phyloP scores from a whole-genome alignment of 2,329 filamentous ascomycete genomes.

The Apiospora rasikravindrae region DNA sequence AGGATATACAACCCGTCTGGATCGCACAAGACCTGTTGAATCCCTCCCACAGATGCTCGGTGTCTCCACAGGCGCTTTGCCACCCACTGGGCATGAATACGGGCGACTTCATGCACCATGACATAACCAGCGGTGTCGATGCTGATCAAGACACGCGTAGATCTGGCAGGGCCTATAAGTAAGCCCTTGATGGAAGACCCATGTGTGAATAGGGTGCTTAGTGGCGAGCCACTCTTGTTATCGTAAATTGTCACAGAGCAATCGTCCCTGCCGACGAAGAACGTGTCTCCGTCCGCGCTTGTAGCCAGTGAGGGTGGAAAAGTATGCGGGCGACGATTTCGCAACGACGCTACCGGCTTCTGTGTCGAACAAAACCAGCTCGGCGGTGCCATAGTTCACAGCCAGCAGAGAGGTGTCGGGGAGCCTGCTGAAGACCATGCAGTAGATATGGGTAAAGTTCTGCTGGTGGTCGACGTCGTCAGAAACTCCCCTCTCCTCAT shows the following conservation, averaged over 20 bases:
- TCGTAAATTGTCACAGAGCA: background rate
- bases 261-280: background rate
- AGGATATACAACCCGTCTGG: background rate
- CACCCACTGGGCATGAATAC: background rate
- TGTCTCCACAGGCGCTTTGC: background rate
- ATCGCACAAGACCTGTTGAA: background rate
- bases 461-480: constrained; percentile 1
- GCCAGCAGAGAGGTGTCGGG: constrained; percentile 19
- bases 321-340: background rate
- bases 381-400: constrained; percentile 19
- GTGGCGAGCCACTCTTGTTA: background rate
- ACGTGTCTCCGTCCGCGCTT: background rate
- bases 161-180: background rate
- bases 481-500: background rate
- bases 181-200: background rate
- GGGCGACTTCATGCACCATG: background rate
- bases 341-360: constrained; percentile 11
- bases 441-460: background rate
- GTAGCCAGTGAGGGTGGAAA: constrained; percentile 4
- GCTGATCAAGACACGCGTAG: background rate
- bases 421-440: constrained; percentile 20
- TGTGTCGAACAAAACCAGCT: constrained; percentile 23
- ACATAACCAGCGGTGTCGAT: background rate
- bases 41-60: background rate
- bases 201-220: background rate